Evolutionary conservation across 257 asterid genomes (phyloP).

Genomic region (Capsicum baccatum): DNA sequence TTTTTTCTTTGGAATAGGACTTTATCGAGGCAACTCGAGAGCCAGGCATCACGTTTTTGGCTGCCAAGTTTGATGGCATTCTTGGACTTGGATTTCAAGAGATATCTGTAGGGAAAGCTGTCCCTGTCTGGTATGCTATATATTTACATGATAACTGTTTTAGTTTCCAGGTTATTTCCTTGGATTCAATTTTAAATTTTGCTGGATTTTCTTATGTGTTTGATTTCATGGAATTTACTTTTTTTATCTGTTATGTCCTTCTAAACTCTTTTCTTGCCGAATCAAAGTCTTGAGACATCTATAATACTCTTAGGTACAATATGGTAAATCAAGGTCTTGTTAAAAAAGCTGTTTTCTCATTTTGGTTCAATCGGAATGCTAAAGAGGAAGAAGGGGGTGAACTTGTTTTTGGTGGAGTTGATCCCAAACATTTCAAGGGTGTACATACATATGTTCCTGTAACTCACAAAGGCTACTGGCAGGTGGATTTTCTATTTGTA

Average conservation of each 20-base stretch:
- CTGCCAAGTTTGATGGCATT: conserved; percentile 90
- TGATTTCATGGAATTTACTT: conserved; percentile 17
- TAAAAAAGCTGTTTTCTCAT: conserved; percentile 69
- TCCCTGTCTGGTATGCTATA: conserved; percentile 78
- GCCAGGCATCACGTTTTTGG: conserved; percentile 82
- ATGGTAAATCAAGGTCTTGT: conserved; percentile 83
- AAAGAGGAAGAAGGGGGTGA: conserved; percentile 83
- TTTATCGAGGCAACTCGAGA: conserved; percentile 90
- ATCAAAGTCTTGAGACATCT: not conserved
- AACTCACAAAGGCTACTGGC: conserved; percentile 92
- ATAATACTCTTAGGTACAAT: conserved; percentile 63
- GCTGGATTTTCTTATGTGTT: not conserved
- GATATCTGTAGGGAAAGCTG: conserved; percentile 76
- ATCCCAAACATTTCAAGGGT: conserved; percentile 78
- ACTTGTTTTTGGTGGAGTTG: conserved; percentile 89
- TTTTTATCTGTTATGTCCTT: conserved; percentile 7
- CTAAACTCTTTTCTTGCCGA: not conserved
- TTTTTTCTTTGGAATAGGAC: conserved; percentile 46
- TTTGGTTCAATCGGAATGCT: conserved; percentile 77
- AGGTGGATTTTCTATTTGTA: conserved; percentile 49
- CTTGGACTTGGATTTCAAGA: conserved; percentile 96
- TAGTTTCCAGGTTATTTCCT: not conserved
- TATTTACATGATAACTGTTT: not conserved
- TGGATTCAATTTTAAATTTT: not conserved
- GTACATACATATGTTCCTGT: conserved; percentile 82